Evolutionary conservation across 306 rosid genomes (phyloP).

Genomic region (Cucumis sativus): Cucumber_9930_V3 NC_026656.2:10286501-10287000

Average conservation of each 20-base stretch:
- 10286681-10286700: slow-evolving; percentile 1
- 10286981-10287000: too few species aligned
- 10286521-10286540: slow-evolving; percentile 15
- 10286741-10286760: background rate
- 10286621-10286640: slow-evolving; percentile 1
- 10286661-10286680: background rate
- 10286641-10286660: background rate
- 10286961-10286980: too few species aligned
- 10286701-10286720: background rate
- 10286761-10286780: background rate
- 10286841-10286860: background rate
- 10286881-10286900: too few species aligned
- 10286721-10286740: slow-evolving; percentile 3
- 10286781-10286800: background rate
- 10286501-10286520: slow-evolving; percentile 91
- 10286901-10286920: too few species aligned
- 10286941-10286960: too few species aligned
- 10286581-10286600: slow-evolving; percentile 11
- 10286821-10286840: background rate
- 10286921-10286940: too few species aligned
- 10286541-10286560: background rate
- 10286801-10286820: background rate
- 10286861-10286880: too few species aligned
- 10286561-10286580: slow-evolving; percentile 7
- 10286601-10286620: slow-evolving; percentile 9